Conservation (phyloP, 2,329 filamentous ascomycete genomes). For the Cytospora piceae region DNA sequence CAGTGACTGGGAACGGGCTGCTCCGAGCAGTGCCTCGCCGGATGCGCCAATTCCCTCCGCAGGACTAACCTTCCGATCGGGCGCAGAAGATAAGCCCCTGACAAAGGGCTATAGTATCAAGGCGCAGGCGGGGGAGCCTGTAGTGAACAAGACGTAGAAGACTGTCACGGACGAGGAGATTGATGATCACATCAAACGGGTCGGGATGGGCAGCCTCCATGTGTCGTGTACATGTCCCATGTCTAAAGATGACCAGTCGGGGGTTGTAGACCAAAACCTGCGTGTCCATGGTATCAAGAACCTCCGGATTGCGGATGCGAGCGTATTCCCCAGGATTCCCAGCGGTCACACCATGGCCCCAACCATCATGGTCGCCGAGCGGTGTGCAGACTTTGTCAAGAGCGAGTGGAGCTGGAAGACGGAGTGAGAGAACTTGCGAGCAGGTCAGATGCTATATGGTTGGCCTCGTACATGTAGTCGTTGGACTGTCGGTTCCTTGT, state of each 20-base stretch:
- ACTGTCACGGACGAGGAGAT: conserved; percentile 38
- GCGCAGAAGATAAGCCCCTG: too few relatives aligned
- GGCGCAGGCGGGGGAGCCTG: conserved; percentile 1
- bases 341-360: conserved; percentile 39
- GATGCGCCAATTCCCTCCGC: too few relatives aligned
- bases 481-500: too few relatives aligned
- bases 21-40: background rate
- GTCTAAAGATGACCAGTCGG: conserved; percentile 31
- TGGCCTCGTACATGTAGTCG: too few relatives aligned
- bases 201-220: conserved; percentile 38
- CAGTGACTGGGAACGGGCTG: background rate
- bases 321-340: conserved; percentile 39
- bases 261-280: conserved; percentile 36
- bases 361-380: conserved; percentile 38
- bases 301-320: conserved; percentile 36
- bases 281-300: conserved; percentile 34
- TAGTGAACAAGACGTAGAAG: conserved; percentile 30
- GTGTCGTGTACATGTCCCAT: conserved; percentile 48
- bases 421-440: too few relatives aligned
- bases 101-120: too few relatives aligned
- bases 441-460: too few relatives aligned
- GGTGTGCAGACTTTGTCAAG: conserved; percentile 40
- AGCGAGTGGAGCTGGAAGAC: background rate
- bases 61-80: too few relatives aligned
- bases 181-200: conserved; percentile 35